phyloP scores from a whole-genome alignment of 176 grass and related monocot genomes.

The Aechmea fasciata region DNA sequence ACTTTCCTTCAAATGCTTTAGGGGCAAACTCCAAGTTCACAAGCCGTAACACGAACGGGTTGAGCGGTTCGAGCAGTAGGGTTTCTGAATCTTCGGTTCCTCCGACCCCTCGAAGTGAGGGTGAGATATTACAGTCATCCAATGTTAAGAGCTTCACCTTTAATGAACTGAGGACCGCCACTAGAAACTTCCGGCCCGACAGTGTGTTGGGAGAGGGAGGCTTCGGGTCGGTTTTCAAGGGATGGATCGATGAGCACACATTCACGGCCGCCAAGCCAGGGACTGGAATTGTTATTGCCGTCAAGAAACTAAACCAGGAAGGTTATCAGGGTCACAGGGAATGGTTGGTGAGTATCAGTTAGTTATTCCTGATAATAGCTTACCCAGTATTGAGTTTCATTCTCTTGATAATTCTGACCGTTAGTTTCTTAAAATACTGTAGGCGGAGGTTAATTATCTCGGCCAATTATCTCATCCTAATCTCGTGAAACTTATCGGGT shows the following conservation, averaged over 20 bases:
- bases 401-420: too few species aligned
- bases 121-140: conserved; percentile 50
- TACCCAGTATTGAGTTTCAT: too few species aligned
- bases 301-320: conserved; percentile 75
- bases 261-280: conserved; percentile 42
- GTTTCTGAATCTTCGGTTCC: conserved; percentile 27
- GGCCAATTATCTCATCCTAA: conserved; percentile 51
- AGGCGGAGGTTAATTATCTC: conserved; percentile 86
- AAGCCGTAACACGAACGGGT: conserved; percentile 20
- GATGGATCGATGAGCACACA: conserved; percentile 71
- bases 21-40: conserved; percentile 28
- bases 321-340: conserved; percentile 62
- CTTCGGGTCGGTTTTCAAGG: conserved; percentile 66
- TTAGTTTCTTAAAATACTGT: neutral
- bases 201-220: conserved; percentile 65
- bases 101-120: conserved; percentile 42
- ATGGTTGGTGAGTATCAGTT: conserved; percentile 55
- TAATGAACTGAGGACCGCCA: conserved; percentile 51
- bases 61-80: conserved; percentile 40
- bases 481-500: conserved; percentile 71
- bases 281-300: conserved; percentile 71
- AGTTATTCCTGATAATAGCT: neutral
- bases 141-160: conserved; percentile 64
- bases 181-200: conserved; percentile 64
- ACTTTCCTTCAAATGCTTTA: conserved; percentile 4